phyloP scores from a whole-genome alignment of 2,329 filamentous ascomycete genomes.

The Neopestalotiopsis clavispora region DNA sequence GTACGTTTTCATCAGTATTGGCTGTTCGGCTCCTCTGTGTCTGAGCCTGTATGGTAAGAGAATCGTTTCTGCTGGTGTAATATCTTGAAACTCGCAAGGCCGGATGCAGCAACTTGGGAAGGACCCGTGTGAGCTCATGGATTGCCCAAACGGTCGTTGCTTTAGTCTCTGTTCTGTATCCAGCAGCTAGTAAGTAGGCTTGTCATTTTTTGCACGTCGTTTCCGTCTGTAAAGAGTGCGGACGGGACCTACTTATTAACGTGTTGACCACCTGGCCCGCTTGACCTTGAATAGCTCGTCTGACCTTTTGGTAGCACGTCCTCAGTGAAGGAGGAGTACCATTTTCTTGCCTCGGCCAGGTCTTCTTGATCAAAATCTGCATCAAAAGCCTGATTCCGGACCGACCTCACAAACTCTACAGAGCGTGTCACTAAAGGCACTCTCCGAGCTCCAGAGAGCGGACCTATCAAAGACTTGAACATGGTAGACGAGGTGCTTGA shows the following conservation, averaged over 20 bases:
- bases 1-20: conserved; percentile 58
- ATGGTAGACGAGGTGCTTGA: not conserved
- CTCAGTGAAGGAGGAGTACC: conserved; percentile 51
- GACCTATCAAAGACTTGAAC: not conserved
- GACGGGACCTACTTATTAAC: conserved; percentile 59
- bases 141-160: conserved; percentile 59
- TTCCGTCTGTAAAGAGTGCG: not conserved
- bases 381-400: conserved; percentile 51
- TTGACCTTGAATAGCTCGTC: conserved; percentile 62
- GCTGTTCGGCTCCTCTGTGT: conserved; percentile 55
- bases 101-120: conserved; percentile 54
- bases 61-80: conserved; percentile 56
- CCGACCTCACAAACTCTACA: conserved; percentile 14
- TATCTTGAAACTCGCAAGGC: conserved; percentile 58
- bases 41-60: conserved; percentile 60
- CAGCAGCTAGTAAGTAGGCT: not conserved
- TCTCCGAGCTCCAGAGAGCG: not conserved
- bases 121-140: conserved; percentile 46
- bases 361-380: conserved; percentile 54
- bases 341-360: conserved; percentile 55
- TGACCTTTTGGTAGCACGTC: conserved; percentile 53
- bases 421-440: not conserved
- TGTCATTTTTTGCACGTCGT: not conserved
- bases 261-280: conserved; percentile 65
- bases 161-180: conserved; percentile 58